Evolutionary conservation across 768 basidiomycete genomes (phyloP).

Genomic region (Boletus reticuloceps): DNA sequence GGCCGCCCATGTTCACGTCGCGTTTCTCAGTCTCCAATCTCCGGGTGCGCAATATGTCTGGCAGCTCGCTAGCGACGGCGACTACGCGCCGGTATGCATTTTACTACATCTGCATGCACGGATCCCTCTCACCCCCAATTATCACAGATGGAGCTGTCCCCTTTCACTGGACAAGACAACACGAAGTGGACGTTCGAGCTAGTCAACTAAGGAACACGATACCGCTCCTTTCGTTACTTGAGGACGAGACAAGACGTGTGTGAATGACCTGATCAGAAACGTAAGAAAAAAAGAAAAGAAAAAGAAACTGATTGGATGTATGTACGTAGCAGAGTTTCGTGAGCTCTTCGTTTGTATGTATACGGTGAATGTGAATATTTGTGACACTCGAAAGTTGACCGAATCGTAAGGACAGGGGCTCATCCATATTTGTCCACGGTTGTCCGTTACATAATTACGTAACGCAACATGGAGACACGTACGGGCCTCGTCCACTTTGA

Average conservation of each 20-base stretch:
- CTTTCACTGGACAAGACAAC: not conserved
- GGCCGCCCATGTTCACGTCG: not conserved
- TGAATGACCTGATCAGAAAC: not conserved
- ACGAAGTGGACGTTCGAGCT: not conserved
- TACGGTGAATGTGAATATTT: too few species aligned
- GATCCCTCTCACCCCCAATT: not conserved
- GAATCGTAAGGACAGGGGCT: too few species aligned
- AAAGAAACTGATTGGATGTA: not conserved
- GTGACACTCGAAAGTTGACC: too few species aligned
- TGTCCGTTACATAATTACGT: too few species aligned
- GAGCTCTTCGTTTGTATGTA: too few species aligned
- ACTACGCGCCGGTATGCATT: not conserved
- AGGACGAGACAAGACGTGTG: not conserved
- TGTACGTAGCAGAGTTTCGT: not conserved
- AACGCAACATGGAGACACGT: too few species aligned
- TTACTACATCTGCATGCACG: not conserved
- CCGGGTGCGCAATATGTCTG: not conserved
- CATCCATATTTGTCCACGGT: too few species aligned
- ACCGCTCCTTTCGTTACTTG: not conserved
- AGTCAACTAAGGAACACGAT: not conserved
- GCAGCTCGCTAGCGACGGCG: not conserved
- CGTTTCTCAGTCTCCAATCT: not conserved
- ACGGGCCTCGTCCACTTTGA: too few species aligned
- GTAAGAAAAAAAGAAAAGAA: too few species aligned
- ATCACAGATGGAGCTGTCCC: not conserved